phyloP scores from a whole-genome alignment of 805 yeast species.

The Kuraishia cidri region DNA sequence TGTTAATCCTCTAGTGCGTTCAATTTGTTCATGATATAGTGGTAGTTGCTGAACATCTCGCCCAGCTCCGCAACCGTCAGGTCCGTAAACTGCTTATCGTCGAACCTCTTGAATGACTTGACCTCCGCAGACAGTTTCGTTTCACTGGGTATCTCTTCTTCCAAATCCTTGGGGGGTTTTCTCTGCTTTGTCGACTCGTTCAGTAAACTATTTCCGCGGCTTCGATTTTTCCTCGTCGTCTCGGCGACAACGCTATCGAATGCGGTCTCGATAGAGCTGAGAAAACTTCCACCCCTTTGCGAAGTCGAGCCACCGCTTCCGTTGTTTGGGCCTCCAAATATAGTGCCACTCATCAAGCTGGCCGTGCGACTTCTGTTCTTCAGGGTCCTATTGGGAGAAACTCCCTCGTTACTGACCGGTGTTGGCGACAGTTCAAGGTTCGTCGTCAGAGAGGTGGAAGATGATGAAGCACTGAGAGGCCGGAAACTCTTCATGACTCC shows the following conservation, averaged over 20 bases:
- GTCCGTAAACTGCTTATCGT: conserved; percentile 15
- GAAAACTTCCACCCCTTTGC: conserved; percentile 4
- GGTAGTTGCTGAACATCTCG: conserved; percentile 18
- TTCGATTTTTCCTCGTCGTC: neutral
- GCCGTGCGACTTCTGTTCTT: conserved; percentile 21
- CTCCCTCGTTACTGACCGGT: conserved; percentile 1
- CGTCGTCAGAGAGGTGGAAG: conserved; percentile 17
- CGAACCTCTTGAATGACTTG: conserved; percentile 10
- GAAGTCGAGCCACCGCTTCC: neutral
- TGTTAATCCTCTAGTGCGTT: no score
- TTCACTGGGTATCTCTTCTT: no score
- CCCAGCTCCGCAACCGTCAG: conserved; percentile 16
- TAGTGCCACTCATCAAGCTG: conserved; percentile 15
- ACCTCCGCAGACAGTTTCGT: conserved; percentile 5
- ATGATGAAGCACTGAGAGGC: conserved; percentile 21
- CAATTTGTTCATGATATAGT: conserved; percentile 12
- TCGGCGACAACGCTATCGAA: conserved; percentile 10
- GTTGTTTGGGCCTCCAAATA: conserved; percentile 9
- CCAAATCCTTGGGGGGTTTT: no score
- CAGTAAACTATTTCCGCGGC: neutral
- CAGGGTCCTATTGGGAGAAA: conserved; percentile 2
- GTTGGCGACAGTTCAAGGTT: conserved; percentile 6
- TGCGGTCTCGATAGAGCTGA: conserved; percentile 21
- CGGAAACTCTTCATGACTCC: conserved; percentile 24
- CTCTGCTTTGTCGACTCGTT: no score